phyloP scores from a whole-genome alignment of 352 stramenopile genomes.

The Phytophthora sp. region DNA sequence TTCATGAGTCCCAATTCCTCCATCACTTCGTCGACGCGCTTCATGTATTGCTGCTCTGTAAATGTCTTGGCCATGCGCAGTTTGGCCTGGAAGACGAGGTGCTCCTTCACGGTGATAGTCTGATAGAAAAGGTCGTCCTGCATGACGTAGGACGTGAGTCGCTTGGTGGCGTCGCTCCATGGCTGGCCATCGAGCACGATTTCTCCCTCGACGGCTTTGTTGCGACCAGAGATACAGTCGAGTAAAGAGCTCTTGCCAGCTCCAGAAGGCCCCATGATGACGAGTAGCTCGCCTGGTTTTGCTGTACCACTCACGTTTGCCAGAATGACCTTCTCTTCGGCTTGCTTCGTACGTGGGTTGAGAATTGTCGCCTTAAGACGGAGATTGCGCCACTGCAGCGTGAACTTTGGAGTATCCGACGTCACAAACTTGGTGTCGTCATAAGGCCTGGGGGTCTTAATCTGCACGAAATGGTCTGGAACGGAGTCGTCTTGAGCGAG shows the following conservation, averaged over 20 bases:
- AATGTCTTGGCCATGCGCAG: constrained; percentile 69
- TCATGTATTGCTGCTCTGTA: constrained; percentile 34
- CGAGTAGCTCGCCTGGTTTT: constrained; percentile 56
- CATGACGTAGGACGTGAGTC: constrained; percentile 73
- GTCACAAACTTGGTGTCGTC: constrained; percentile 4
- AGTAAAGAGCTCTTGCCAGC: constrained; percentile 94
- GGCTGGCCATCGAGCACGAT: constrained; percentile 72
- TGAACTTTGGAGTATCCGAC: constrained; percentile 25
- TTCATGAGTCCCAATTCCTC: constrained; percentile 65
- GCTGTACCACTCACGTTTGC: constrained; percentile 53
- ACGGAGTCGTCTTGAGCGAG: neutral
- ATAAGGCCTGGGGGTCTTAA: constrained; percentile 29
- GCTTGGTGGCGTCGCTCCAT: constrained; percentile 43
- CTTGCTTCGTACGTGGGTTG: constrained; percentile 50
- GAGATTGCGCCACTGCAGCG: constrained; percentile 54
- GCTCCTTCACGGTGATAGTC: constrained; percentile 91
- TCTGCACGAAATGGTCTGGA: constrained; percentile 28
- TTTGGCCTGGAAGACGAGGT: constrained; percentile 84
- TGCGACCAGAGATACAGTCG: constrained; percentile 93
- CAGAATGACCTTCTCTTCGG: constrained; percentile 63
- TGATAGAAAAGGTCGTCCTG: constrained; percentile 91
- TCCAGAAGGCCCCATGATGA: constrained; percentile 73
- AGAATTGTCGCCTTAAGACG: constrained; percentile 37
- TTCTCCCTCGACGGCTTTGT: constrained; percentile 65
- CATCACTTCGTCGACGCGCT: constrained; percentile 58